Evolutionary conservation across 495 filamentous ascomycete genomes (phyloP), one percentile per base, ranked within the genome.

Genomic region (Choiromyces venosus): DNA sequence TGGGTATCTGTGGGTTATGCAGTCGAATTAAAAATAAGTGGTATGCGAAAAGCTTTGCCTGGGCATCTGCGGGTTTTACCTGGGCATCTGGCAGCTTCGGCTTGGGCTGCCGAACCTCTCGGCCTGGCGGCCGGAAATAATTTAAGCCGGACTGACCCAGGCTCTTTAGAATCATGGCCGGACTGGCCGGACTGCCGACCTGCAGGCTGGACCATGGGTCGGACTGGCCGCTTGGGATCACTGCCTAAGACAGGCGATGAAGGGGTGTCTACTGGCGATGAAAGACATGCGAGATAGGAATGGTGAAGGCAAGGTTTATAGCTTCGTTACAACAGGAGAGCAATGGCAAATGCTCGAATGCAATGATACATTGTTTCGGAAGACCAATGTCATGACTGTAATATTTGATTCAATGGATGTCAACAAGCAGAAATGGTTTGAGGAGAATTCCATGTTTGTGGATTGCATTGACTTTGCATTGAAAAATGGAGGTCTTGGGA

Each of bases 301-400:
- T 68, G 25, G 65, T 71, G 72, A 21, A n/a, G 71, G 67, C 33
- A 46, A 71, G 72, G 72, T 66, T 8, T 71, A 74, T 18, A 29
- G 68, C 18, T 76, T 76, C 29, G 68, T 61, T 52, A 71, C 67
- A 14, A 74, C 56, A 2, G 71, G 71, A 2, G 64, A 68, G 37
- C 18, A 25, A 12, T 75, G 71, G 56, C 67, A 40, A 73, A 74
- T 74, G 39, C n/a, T 74, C 16, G 25, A 61, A 66, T 70, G 70
- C n/a, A 25, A 74, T 67, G 68, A 38, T 65, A 52, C 7, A 29
- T 70, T 4, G 39, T 71, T 74, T 71, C 19, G n/a, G 4, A 69
- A 36, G 42, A 73, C 66, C 25, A 56, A 61, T 6, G 42, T 14
- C 29, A 66, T 69, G 14, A 19, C 37, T 35, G 71, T 69, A 16